Base-by-base conservation (phyloP, 495 filamentous ascomycete genomes). In the Apodospora peruviana region DNA sequence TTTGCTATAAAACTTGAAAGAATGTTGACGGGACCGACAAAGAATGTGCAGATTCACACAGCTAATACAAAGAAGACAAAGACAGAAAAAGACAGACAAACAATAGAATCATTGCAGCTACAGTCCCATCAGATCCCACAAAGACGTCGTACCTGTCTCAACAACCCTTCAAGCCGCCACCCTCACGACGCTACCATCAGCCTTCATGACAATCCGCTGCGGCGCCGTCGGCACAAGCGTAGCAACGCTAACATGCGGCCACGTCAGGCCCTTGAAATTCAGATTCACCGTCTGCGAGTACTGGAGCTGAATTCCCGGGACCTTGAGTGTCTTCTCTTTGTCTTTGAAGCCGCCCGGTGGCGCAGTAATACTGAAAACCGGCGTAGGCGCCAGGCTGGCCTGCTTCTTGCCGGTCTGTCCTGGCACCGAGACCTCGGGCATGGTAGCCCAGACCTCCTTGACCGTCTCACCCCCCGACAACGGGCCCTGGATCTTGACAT, bases 141-240 rank as follows among this genome's bases (percentile, higher is more conserved):
- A n/a, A n/a, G n/a, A n/a, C n/a, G n/a, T n/a, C n/a, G n/a, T n/a
- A n/a, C n/a, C n/a, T n/a, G n/a, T n/a, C n/a, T n/a, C n/a, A n/a
- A n/a, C n/a, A n/a, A n/a, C n/a, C n/a, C n/a, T n/a, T n/a, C n/a
- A n/a, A n/a, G n/a, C n/a, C n/a, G n/a, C n/a, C n/a, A n/a, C n/a
- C n/a, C n/a, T n/a, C n/a, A n/a, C n/a, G n/a, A n/a, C n/a, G n/a
- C n/a, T n/a, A n/a, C n/a, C n/a, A n/a, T n/a, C n/a, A n/a, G n/a
- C n/a, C 37, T 40, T 17, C 37, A 40, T 40, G 37, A 18, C 16
- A 8, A 8, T 7, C 16, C 12, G 40, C 40, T 43, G 40, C 40
- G 40, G 40, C 40, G 40, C 8, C 4, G 40, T 43, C 40, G 40
- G 40, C 16, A 43, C 40, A 20, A 43, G 16, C 40, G 40, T 43